phyloP scores from a whole-genome alignment of 1,284 basidiomycete species.

The Leccinum fuscescens region DNA sequence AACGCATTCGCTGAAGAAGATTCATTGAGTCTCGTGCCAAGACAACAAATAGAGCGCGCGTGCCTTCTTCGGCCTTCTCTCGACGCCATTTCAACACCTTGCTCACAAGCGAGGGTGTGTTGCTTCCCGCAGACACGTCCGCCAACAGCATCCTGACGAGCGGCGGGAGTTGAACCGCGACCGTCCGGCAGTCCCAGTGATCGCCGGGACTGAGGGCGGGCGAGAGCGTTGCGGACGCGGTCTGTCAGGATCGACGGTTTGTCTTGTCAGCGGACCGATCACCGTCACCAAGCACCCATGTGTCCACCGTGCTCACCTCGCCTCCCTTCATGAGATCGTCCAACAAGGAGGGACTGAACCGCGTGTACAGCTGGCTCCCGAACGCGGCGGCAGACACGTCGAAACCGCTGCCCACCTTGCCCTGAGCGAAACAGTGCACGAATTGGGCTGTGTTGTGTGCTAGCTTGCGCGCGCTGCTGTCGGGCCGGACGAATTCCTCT shows the following conservation, averaged over 20 bases:
- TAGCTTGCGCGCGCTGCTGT: conserved; percentile 51
- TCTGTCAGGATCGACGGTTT: conserved; percentile 12
- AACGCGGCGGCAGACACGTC: conserved; percentile 94
- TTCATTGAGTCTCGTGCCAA: conserved; percentile 7
- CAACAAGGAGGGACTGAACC: conserved; percentile 82
- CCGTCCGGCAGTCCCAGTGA: conserved; percentile 65
- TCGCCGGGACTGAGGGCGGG: conserved; percentile 51
- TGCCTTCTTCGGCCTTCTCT: conserved; percentile 62
- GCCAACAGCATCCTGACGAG: conserved; percentile 81
- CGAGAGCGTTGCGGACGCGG: conserved; percentile 6
- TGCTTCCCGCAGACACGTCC: conserved; percentile 90
- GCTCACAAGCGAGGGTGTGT: conserved; percentile 88
- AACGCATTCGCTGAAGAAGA: conserved; percentile 52
- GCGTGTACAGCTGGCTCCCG: conserved; percentile 91
- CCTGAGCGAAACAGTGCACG: conserved; percentile 95
- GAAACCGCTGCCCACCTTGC: conserved; percentile 97
- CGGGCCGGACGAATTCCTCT: conserved; percentile 43
- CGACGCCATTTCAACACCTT: conserved; percentile 84
- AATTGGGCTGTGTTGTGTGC: conserved; percentile 96
- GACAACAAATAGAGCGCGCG: neutral
- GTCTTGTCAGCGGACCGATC: neutral
- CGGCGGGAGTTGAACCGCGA: conserved; percentile 78
- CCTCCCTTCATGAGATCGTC: conserved; percentile 62
- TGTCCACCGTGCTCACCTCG: conserved; percentile 37
- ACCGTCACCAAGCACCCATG: neutral